Percentiles rank a stretch among this genome's conserved stretches.
phyloP scores from a whole-genome alignment of 257 asterid species.

The Ilex aquifolium region DNA sequence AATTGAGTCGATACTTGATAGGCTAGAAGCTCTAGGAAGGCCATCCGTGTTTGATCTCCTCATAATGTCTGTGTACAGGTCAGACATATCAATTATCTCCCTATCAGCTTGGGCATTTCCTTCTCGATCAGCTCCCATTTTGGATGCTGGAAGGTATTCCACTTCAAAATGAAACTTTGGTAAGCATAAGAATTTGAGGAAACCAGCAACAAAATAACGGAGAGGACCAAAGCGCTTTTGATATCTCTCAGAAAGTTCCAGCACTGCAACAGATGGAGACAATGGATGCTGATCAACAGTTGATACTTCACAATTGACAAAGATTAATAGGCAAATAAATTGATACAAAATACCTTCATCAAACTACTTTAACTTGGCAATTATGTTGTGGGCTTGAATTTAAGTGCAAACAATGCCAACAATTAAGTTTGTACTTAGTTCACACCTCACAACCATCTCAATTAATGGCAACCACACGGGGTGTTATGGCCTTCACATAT shows the following conservation, averaged over 20 bases:
- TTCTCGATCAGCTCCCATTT: slow-evolving; percentile 35
- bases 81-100: slow-evolving; percentile 73
- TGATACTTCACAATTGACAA: too few relatives aligned
- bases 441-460: too few relatives aligned
- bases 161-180: slow-evolving; percentile 90
- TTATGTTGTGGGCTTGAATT: not conserved
- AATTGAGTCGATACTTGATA: slow-evolving; percentile 90
- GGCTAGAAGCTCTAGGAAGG: slow-evolving; percentile 91
- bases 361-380: not conserved
- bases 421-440: too few relatives aligned
- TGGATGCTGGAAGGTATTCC: slow-evolving; percentile 77
- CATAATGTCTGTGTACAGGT: slow-evolving; percentile 88
- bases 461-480: too few relatives aligned
- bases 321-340: too few relatives aligned
- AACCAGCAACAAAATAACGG: slow-evolving; percentile 93
- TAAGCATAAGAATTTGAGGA: slow-evolving; percentile 86
- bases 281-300: not conserved
- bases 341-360: too few relatives aligned
- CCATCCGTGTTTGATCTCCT: slow-evolving; percentile 91
- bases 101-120: slow-evolving; percentile 42
- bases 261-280: slow-evolving; percentile 41
- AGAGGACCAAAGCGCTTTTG: slow-evolving; percentile 94
- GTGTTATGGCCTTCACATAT: too few relatives aligned
- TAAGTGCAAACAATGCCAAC: not conserved
- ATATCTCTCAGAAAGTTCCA: slow-evolving; percentile 92